Conservation (phyloP, 257 asterid species). For the Oldenlandia corymbosa region DNA sequence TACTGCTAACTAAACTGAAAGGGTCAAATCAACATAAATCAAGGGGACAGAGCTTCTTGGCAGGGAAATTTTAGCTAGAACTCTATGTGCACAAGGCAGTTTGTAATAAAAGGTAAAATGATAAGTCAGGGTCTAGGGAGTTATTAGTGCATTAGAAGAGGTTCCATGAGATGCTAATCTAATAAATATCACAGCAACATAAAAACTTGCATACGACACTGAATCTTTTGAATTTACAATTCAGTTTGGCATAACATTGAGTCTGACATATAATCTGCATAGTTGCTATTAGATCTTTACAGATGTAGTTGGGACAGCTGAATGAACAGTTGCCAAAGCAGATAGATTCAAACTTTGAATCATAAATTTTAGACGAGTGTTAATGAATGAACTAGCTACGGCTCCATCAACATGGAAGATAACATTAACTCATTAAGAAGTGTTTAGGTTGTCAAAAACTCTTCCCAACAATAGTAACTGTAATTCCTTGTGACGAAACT, state of each 20-base stretch:
- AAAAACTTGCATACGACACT: background rate
- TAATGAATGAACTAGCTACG: too few relatives aligned
- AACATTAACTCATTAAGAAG: background rate
- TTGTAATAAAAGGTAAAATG: background rate
- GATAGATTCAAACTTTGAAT: background rate
- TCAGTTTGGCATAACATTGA: too few relatives aligned
- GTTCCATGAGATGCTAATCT: background rate
- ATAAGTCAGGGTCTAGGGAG: background rate
- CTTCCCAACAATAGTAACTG: too few relatives aligned
- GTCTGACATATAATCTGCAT: background rate
- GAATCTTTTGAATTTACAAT: too few relatives aligned
- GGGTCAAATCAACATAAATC: conserved; percentile 1
- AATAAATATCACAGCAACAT: background rate
- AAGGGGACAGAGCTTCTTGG: background rate
- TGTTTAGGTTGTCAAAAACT: background rate
- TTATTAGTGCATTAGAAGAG: background rate
- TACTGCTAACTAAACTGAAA: background rate
- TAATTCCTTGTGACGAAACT: too few relatives aligned
- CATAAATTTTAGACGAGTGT: background rate
- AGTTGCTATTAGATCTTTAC: background rate
- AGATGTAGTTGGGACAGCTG: background rate
- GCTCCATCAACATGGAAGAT: background rate
- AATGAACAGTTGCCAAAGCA: background rate
- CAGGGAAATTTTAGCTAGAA: background rate
- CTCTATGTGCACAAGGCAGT: background rate